Base-by-base conservation (phyloP, 169 alveolate genomes). In the Eimeria acervulina region DNA sequence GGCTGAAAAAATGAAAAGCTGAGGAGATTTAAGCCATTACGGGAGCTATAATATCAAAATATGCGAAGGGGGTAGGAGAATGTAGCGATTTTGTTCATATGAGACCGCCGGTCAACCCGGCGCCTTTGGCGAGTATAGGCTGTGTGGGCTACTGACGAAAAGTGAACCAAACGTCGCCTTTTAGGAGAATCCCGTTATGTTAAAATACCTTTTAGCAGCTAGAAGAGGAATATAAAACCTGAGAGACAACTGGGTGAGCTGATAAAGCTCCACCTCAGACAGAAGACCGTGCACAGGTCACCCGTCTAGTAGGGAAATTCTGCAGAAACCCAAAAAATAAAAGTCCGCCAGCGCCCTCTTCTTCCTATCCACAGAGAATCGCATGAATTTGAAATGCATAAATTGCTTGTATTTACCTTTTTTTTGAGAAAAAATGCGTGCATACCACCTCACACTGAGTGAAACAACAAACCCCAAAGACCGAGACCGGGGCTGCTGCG, bases 401-500 rank as follows among this genome's bases (percentile, higher is more conserved):
- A 68, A 31, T 44, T 68, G 44, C 3, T 15, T 7, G 6, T 68
- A 5, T 68, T 68, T 68, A 26, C 78, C n/a, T 21, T 10, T 68
- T 61, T 68, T 31, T 68, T 12, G 78, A 21, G 21, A 68, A 4
- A 68, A n/a, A 68, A 31, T n/a, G 6, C 13, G 26, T 28, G 26
- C 78, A 63, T n/a, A 10, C 4, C 26, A 17, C 36, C 26, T 1
- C 36, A 10, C 36, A 23, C 36, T 26, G 4, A 1, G 2, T 13
- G 28, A 2, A 10, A n/a, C 12, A n/a, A 68, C 78, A 10, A 10
- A 6, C 7, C 12, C n/a, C 40, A 31, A 2, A n/a, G 10, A 7
- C 44, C 78, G 23, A n/a, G 26, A 68, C 78, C 44, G 78, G 78
- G 78, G 78, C 78, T 68, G 78, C 15, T 42, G 44, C 78, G 78